Evolutionary conservation across 2,329 filamentous ascomycete species (phyloP).

Genomic region (Blumeria hordei): DNA sequence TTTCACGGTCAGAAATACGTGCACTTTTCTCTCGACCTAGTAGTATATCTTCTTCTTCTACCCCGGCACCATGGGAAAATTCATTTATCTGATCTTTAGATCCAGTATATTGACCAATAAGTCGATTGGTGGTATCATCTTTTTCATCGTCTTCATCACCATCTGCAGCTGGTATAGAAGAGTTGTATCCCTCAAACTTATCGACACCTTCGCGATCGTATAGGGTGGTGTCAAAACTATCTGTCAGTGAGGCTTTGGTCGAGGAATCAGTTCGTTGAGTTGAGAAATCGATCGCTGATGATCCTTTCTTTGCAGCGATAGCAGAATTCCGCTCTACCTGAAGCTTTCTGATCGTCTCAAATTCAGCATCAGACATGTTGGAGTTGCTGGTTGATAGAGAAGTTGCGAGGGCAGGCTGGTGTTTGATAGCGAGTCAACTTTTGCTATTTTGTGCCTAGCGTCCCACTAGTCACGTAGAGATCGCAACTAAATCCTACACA

Average conservation of each 20-base stretch:
- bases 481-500: too few relatives aligned
- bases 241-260: constrained; percentile 77
- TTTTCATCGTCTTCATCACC: constrained; percentile 44
- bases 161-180: constrained; percentile 58
- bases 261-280: constrained; percentile 63
- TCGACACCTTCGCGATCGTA: constrained; percentile 60
- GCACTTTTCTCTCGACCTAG: constrained; percentile 69
- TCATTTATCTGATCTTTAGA: constrained; percentile 82
- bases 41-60: constrained; percentile 80
- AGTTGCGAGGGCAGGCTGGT: too few relatives aligned
- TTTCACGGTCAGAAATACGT: constrained; percentile 78
- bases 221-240: constrained; percentile 67
- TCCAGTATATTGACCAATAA: constrained; percentile 91
- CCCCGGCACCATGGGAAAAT: constrained; percentile 61
- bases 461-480: too few relatives aligned
- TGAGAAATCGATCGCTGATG: constrained; percentile 52
- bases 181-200: constrained; percentile 75
- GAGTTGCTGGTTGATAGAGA: neutral
- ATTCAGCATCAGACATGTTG: constrained; percentile 52
- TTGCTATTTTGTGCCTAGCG: too few relatives aligned
- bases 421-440: too few relatives aligned
- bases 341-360: constrained; percentile 66
- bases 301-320: constrained; percentile 56
- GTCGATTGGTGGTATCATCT: constrained; percentile 48
- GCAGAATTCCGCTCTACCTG: constrained; percentile 81